Evolutionary conservation across 345 rosid species (phyloP).

Genomic region (Pelargonium nanum): DNA sequence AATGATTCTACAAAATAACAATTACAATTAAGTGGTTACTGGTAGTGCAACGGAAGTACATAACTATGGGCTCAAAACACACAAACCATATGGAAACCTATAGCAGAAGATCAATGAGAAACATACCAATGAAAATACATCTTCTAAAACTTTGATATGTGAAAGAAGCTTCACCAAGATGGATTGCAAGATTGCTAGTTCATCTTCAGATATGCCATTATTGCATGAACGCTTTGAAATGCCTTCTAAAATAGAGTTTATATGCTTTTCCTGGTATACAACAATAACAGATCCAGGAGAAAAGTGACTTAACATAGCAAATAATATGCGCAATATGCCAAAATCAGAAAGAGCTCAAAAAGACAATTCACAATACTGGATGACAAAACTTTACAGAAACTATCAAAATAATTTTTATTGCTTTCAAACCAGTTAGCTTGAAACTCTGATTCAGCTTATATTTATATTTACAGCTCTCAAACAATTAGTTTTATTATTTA

Average conservation of each 20-base stretch:
- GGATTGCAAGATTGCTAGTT: conserved; percentile 61
- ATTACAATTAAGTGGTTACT: background rate
- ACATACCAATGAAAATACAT: conserved; percentile 58
- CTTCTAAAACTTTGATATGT: conserved; percentile 52
- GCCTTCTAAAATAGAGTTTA: conserved; percentile 47
- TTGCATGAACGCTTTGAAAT: conserved; percentile 32
- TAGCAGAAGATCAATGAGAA: conserved; percentile 9
- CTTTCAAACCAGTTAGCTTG: too few species aligned
- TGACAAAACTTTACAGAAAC: too few species aligned
- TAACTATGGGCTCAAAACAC: background rate
- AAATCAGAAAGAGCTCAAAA: background rate
- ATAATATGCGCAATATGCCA: background rate
- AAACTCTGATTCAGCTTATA: too few species aligned
- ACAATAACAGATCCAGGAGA: conserved; percentile 14
- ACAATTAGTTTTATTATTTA: too few species aligned
- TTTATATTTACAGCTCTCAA: too few species aligned
- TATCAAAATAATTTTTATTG: too few species aligned
- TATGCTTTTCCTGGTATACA: conserved; percentile 44
- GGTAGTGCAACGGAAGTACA: background rate
- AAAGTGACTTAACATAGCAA: background rate
- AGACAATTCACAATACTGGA: too few species aligned
- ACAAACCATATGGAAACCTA: background rate
- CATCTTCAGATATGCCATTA: conserved; percentile 56
- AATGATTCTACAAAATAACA: conserved; percentile 43
- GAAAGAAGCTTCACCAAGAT: conserved; percentile 66